Evolutionary conservation across 2,329 filamentous ascomycete species (phyloP), one percentile per base, ranked within the genome.

Genomic region (Diaporthe citrichinensis): DNA sequence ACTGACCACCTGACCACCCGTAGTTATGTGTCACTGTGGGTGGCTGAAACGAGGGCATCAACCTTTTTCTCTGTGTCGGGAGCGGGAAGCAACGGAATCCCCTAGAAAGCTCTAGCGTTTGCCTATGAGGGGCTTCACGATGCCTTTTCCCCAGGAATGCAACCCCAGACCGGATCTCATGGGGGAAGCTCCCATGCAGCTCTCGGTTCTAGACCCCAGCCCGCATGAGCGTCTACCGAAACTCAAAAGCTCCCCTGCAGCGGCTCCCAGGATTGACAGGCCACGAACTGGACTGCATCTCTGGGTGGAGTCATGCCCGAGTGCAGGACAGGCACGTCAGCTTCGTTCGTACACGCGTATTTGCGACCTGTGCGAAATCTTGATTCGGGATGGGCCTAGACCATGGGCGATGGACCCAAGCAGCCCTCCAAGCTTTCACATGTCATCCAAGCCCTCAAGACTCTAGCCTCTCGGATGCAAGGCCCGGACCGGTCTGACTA

Each of bases 21-120:
- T 49, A 69, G 49, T 39, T n/a, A 25, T 55, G 65, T 41, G 65
- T 69, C 1, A 69, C 65, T 6, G 36, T 15, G 23, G 65, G 65
- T 69, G 65, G 17, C 65, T 69, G 65, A 69, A 69, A 69, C 65
- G 65, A 69, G 7, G n/a, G n/a, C n/a, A 28, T 69, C 49, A 55
- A 28, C 8, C 7, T 51, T 28, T 28, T 58, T 20, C 31, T 23
- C 6, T 9, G 23, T 41, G 9, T 41, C 20, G 20, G 10, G n/a
- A 6, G n/a, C 17, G 49, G 5, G 62, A 14, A 39, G 44, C 28
- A 28, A 28, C 14, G 23, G 65, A 55, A 55, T 4, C 23, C 68
- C 59, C 68, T 49, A 59, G 68, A 71, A 71, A 71, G 39, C 53
- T n/a, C 68, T 8, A 9, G 3, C 61, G 10, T n/a, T 8, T 49